phyloP scores from a whole-genome alignment of 495 filamentous ascomycete genomes.

The Talaromyces trachyspermus region DNA sequence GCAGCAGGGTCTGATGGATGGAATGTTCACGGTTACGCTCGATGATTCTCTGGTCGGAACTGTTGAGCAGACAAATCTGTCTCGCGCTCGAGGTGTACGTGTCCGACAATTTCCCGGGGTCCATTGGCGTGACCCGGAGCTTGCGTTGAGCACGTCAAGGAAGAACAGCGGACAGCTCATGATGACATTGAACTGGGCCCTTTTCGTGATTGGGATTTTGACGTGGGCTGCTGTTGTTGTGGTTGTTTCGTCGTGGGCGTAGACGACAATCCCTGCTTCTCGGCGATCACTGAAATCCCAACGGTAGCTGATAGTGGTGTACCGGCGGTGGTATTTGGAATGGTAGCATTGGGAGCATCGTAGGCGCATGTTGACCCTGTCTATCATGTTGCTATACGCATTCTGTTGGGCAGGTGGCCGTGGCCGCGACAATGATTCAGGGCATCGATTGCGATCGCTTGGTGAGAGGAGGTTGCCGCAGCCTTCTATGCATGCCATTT shows the following conservation, averaged over 20 bases:
- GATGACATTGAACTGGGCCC: neutral
- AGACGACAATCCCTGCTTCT: neutral
- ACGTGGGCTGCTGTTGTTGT: constrained; percentile 5
- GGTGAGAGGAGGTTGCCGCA: neutral
- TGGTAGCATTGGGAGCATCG: neutral
- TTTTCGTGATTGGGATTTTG: neutral
- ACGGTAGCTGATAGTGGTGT: neutral
- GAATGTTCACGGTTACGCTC: neutral
- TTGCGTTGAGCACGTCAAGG: neutral
- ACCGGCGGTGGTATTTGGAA: neutral
- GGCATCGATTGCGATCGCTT: neutral
- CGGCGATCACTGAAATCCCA: neutral
- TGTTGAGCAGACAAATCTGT: neutral
- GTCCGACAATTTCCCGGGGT: neutral
- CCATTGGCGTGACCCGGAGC: neutral
- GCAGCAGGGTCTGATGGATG: neutral
- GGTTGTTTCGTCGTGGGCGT: neutral
- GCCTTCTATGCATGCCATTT: constrained; percentile 4
- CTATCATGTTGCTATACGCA: neutral
- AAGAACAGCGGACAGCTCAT: neutral
- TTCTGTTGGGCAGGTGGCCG: neutral
- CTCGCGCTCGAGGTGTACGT: neutral
- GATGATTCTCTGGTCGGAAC: neutral
- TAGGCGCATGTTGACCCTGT: neutral
- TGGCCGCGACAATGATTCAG: neutral